These are phyloP conservation scores for Sporisorium reilianum DNA, from an alignment of 1,284 basidiomycete species.

Conservation along the genomic window DNA sequence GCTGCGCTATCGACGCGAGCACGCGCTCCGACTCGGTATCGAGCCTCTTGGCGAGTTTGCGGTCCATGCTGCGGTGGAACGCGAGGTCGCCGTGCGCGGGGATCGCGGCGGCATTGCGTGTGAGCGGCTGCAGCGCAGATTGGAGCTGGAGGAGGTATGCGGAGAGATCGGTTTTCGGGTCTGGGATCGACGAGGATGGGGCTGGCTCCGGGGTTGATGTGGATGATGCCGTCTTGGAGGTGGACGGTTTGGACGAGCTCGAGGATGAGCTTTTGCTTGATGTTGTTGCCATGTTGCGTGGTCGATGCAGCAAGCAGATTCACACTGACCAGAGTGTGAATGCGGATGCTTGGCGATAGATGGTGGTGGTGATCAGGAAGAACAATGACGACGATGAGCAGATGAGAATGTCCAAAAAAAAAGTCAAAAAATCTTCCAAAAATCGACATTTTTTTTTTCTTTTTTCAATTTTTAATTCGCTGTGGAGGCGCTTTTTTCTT, in stretches of 20 bases:
- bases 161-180: slow-evolving; percentile 30
- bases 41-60: slow-evolving; percentile 76
- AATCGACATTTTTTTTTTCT: background rate
- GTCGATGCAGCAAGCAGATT: background rate
- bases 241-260: slow-evolving; percentile 15
- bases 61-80: slow-evolving; percentile 87
- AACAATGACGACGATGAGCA: background rate
- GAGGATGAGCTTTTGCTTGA: background rate
- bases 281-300: slow-evolving; percentile 1
- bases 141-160: slow-evolving; percentile 55
- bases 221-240: slow-evolving; percentile 4
- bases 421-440: background rate
- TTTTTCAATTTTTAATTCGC: background rate
- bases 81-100: slow-evolving; percentile 75
- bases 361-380: slow-evolving; percentile 9
- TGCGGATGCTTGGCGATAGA: background rate
- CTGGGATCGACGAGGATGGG: slow-evolving; percentile 16
- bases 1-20: slow-evolving; percentile 49
- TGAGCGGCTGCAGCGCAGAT: slow-evolving; percentile 54
- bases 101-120: slow-evolving; percentile 66
- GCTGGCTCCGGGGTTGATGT: slow-evolving; percentile 2
- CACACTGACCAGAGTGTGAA: background rate
- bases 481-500: slow-evolving; percentile 21
- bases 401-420: slow-evolving; percentile 2
- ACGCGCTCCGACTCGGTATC: slow-evolving; percentile 77